Conservation (phyloP, 2,329 filamentous ascomycete species). For the Penicillium occitanis region DNA sequence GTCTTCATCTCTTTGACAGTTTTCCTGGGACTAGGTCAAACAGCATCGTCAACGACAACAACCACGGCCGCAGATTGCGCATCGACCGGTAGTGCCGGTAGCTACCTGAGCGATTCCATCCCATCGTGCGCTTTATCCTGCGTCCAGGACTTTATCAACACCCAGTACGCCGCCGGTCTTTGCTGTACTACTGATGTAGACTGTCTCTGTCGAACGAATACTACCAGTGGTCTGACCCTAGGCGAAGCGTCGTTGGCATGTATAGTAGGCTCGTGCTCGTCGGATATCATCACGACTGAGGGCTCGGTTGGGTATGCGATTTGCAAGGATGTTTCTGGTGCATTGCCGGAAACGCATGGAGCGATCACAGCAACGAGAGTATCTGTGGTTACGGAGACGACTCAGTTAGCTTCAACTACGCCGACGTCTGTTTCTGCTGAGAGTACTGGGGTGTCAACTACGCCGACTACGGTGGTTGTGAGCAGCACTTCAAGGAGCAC, state of each 20-base stretch:
- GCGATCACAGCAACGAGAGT: constrained; percentile 39
- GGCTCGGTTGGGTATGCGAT: constrained; percentile 53
- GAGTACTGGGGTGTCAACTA: background rate
- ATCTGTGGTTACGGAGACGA: constrained; percentile 17
- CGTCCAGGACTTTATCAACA: constrained; percentile 61
- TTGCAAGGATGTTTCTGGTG: constrained; percentile 50
- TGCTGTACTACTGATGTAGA: constrained; percentile 57
- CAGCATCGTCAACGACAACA: constrained; percentile 13
- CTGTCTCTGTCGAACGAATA: constrained; percentile 64
- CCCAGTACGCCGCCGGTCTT: constrained; percentile 54
- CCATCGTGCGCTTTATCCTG: constrained; percentile 62
- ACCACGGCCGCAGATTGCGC: constrained; percentile 23
- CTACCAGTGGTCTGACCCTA: constrained; percentile 63
- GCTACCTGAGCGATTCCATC: constrained; percentile 32
- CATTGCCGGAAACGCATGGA: constrained; percentile 36
- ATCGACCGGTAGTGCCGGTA: constrained; percentile 6
- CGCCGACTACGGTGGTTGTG: background rate
- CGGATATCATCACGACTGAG: constrained; percentile 42
- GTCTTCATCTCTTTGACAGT: constrained; percentile 27
- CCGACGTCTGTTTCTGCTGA: background rate
- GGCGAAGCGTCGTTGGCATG: constrained; percentile 72
- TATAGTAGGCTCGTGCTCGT: constrained; percentile 58
- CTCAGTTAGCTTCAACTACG: constrained; percentile 23
- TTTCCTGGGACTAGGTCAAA: constrained; percentile 27
- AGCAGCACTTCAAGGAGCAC: constrained; percentile 2